Conservation (phyloP, 176 grass and related monocot genomes). For the Eragrostis curvula region DNA sequence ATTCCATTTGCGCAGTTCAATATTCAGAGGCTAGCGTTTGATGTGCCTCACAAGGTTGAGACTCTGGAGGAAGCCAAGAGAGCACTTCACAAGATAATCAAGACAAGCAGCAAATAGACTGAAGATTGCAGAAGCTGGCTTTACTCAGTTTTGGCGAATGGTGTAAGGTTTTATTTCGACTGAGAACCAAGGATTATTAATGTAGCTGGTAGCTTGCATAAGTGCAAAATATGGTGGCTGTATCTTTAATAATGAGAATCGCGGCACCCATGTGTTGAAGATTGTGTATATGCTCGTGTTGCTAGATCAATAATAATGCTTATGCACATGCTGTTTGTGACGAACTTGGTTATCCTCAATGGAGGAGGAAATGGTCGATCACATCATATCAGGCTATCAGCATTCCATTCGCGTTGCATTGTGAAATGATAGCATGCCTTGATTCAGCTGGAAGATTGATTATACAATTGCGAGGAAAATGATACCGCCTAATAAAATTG, state of each 20-base stretch:
- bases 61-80: constrained; percentile 97
- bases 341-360: background rate
- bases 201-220: constrained; percentile 34
- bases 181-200: background rate
- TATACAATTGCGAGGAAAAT: too few species aligned
- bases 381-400: background rate
- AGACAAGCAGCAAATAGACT: constrained; percentile 52
- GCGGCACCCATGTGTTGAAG: background rate
- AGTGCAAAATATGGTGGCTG: constrained; percentile 15
- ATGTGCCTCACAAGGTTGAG: constrained; percentile 77
- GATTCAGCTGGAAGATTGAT: constrained; percentile 2
- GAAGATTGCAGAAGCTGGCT: constrained; percentile 12
- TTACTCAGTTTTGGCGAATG: constrained; percentile 1
- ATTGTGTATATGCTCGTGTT: constrained; percentile 30
- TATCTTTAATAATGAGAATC: constrained; percentile 40
- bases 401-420: background rate
- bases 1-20: constrained; percentile 70
- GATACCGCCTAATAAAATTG: background rate
- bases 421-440: background rate
- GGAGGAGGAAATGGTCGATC: background rate
- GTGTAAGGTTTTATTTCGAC: background rate
- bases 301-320: constrained; percentile 4
- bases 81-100: constrained; percentile 84
- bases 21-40: constrained; percentile 74
- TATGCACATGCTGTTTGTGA: background rate